Percentiles rank a stretch among this genome's conserved stretches.
Conservation (phyloP, 768 basidiomycete genomes). For the Mycena albidolilacea region DNA sequence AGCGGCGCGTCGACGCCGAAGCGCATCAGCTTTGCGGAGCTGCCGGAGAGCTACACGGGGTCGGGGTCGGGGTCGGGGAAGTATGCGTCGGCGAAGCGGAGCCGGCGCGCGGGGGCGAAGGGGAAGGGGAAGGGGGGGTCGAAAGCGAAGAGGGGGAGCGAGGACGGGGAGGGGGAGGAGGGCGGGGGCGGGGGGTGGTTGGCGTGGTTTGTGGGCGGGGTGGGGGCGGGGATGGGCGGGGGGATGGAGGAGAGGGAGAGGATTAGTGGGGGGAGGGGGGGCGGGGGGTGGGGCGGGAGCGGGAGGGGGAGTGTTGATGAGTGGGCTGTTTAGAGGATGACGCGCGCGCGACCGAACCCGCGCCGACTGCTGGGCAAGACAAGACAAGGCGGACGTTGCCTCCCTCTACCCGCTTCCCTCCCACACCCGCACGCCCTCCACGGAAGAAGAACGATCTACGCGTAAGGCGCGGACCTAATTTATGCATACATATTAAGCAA, state of each 20-base stretch:
- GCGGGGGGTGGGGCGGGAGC: slow-evolving; percentile 36
- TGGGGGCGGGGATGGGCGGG: slow-evolving; percentile 47
- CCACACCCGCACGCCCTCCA: too few relatives aligned
- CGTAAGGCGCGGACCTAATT: too few relatives aligned
- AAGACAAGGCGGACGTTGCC: too few relatives aligned
- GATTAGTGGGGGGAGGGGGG: slow-evolving; percentile 38
- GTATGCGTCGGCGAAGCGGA: background rate
- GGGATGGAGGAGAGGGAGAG: slow-evolving; percentile 24
- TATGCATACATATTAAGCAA: too few relatives aligned
- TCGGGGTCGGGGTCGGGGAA: slow-evolving; percentile 30
- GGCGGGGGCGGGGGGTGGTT: slow-evolving; percentile 34
- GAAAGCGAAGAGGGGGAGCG: slow-evolving; percentile 1
- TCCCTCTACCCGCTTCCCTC: too few relatives aligned
- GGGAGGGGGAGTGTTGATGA: slow-evolving; percentile 58
- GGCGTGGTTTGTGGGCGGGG: slow-evolving; percentile 37
- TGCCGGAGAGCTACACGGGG: slow-evolving; percentile 75
- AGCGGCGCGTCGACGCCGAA: slow-evolving; percentile 66
- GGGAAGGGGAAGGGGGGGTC: slow-evolving; percentile 43
- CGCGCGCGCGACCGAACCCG: background rate
- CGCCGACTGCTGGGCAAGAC: too few relatives aligned
- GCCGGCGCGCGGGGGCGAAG: slow-evolving; percentile 31
- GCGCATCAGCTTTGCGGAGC: slow-evolving; percentile 83
- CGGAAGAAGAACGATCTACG: too few relatives aligned
- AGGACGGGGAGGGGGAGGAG: slow-evolving; percentile 18
- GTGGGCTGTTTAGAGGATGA: slow-evolving; percentile 59